Evolutionary conservation across 306 rosid species (phyloP), one percentile per base, ranked within the genome.

Genomic region (Hippophae gyantsensis): DNA sequence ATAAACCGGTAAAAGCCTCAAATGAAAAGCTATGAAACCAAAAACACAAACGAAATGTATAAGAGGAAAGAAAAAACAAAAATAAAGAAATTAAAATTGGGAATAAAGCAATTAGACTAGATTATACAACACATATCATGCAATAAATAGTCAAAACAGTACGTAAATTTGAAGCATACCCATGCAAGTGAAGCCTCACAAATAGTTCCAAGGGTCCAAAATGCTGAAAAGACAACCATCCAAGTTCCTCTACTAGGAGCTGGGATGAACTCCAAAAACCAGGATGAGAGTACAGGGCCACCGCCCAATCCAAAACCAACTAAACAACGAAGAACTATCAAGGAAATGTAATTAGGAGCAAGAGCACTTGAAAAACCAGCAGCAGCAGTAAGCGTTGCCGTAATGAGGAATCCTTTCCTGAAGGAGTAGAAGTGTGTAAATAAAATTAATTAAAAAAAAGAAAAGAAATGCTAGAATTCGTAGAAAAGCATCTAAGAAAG

Each of bases 291-390:
- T 26, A 87, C 98, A 52, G 87, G 98, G 61, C 90, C 94, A 56
- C 99, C 99, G 61, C 99, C 99, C 93, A 92, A 71, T 62, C 99
- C 99, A 79, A 92, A 14, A 56, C 99, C 99, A 54, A 92, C 99
- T 52, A 92, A 63, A 64, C 77, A 83, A 57, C 96, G 99, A 48
- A 88, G 72, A 66, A 69, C 46, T 13, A 92, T 50, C 81, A 88
- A 68, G 2, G 63, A 63, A 18, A 42, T 14, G 56, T 80, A 92
- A 62, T 79, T 88, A 63, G 96, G 99, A 60, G 99, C 72, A 68
- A 88, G 78, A 40, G 96, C 82, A 66, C 99, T 92, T 63, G 87
- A 67, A 73, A 92, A 84, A 54, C 99, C 99, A 53, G 96, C 83
- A 6, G 62, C 62, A 8, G 86, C 60, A 73, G 96, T 92, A 63